Evolutionary conservation across 208 protist species (phyloP).

Genomic region (Trypanosoma lewisi): DNA sequence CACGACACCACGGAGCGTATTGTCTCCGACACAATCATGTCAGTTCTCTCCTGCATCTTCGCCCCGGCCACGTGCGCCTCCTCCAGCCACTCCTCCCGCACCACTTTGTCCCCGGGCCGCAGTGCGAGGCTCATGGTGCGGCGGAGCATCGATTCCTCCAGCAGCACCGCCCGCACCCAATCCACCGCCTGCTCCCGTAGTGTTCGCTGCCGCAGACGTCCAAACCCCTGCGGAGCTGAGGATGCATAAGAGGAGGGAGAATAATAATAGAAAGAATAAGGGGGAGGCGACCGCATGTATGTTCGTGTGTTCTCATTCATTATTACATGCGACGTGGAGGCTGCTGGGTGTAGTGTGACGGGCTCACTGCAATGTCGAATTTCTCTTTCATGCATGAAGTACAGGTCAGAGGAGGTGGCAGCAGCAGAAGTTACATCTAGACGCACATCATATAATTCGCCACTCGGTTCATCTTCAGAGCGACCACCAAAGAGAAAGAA

Average conservation of each 20-base stretch:
- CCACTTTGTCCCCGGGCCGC: not conserved
- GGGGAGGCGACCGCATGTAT: not conserved
- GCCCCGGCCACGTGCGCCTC: not conserved
- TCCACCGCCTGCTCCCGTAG: constrained; percentile 16
- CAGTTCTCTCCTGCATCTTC: constrained; percentile 1
- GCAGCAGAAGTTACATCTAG: constrained; percentile 20
- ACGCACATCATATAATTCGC: constrained; percentile 54
- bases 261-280: too few relatives aligned
- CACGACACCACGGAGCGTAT: not conserved
- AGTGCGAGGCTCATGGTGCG: not conserved
- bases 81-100: constrained; percentile 4
- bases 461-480: constrained; percentile 40
- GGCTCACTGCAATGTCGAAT: not conserved
- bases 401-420: constrained; percentile 28
- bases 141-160: constrained; percentile 9
- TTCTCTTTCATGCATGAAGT: constrained; percentile 20
- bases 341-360: not conserved
- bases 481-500: constrained; percentile 68
- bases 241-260: not conserved
- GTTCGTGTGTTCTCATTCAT: not conserved
- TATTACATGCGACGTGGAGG: not conserved
- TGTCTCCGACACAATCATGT: not conserved
- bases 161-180: constrained; percentile 15
- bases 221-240: not conserved
- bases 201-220: not conserved